A percentile compares a stretch with the other conserved stretches of the same genome.
Evolutionary conservation across 805 yeast species (phyloP).

Genomic region (Barnettozyma wickerhamii): DNA sequence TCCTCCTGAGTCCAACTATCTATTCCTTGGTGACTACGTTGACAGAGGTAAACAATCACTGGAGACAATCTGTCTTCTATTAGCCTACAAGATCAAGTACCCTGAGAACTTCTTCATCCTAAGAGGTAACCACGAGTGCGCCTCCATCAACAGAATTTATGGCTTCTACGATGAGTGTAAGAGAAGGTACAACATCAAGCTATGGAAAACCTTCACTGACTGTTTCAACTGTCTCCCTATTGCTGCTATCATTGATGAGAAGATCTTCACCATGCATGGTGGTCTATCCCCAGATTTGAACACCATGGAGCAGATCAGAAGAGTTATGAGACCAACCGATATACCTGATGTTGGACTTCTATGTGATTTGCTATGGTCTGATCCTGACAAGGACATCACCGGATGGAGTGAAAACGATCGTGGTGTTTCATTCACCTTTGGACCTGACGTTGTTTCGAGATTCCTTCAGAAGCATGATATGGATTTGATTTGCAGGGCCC

Average conservation of each 20-base stretch:
- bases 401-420: slow-evolving; percentile 99
- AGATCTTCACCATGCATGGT: slow-evolving; percentile 98
- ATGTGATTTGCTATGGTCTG: slow-evolving; percentile 97
- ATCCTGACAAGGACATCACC: slow-evolving; percentile 96
- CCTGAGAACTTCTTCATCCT: slow-evolving; percentile 96
- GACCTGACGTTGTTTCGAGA: slow-evolving; percentile 98
- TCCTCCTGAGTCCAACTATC: slow-evolving; percentile 97
- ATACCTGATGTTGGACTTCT: slow-evolving; percentile 96
- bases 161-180: slow-evolving; percentile 99
- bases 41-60: slow-evolving; percentile 98
- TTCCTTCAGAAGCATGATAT: slow-evolving; percentile 95
- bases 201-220: slow-evolving; percentile 98
- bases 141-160: slow-evolving; percentile 94
- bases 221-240: slow-evolving; percentile 98
- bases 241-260: slow-evolving; percentile 97
- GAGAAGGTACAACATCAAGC: slow-evolving; percentile 95
- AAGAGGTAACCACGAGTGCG: slow-evolving; percentile 98
- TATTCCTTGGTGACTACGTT: slow-evolving; percentile 95
- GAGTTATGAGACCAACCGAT: slow-evolving; percentile 99
- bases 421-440: slow-evolving; percentile 98
- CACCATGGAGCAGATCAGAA: slow-evolving; percentile 97
- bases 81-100: slow-evolving; percentile 95
- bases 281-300: slow-evolving; percentile 96
- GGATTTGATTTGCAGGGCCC: slow-evolving; percentile 98
- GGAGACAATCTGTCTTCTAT: slow-evolving; percentile 89